Conservation (phyloP, 2,329 filamentous ascomycete species). For the Cryphonectria parasitica region DNA sequence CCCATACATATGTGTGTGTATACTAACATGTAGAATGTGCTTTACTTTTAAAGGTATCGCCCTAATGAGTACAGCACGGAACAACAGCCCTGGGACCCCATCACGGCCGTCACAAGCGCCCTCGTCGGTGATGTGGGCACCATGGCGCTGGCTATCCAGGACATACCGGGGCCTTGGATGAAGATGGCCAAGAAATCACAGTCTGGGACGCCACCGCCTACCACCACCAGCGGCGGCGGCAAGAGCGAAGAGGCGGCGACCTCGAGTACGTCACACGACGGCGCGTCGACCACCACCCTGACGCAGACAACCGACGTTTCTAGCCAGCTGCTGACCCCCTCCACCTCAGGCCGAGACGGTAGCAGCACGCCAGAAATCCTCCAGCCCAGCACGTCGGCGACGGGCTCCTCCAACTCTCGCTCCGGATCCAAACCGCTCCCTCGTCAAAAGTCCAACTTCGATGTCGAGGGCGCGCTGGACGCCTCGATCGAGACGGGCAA, state of each 20-base stretch:
- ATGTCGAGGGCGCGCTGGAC: slow-evolving; percentile 26
- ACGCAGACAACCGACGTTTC: slow-evolving; percentile 22
- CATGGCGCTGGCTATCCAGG: slow-evolving; percentile 81
- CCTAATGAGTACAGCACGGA: slow-evolving; percentile 74
- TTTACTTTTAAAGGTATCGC: slow-evolving; percentile 47
- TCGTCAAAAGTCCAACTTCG: slow-evolving; percentile 8
- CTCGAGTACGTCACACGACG: slow-evolving; percentile 12
- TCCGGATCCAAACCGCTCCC: background rate
- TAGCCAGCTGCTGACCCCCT: background rate
- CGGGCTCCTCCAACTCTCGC: background rate
- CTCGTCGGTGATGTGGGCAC: slow-evolving; percentile 81
- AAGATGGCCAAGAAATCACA: slow-evolving; percentile 38
- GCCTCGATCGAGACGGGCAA: slow-evolving; percentile 61
- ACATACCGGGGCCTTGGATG: slow-evolving; percentile 66
- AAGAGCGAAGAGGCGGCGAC: slow-evolving; percentile 19
- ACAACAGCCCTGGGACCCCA: slow-evolving; percentile 77
- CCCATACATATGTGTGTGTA: background rate
- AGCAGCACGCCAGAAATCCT: background rate
- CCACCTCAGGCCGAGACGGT: background rate
- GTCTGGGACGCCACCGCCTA: background rate
- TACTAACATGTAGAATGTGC: background rate
- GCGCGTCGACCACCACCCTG: slow-evolving; percentile 15
- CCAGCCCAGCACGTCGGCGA: background rate
- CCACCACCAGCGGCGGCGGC: background rate
- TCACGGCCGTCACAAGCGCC: slow-evolving; percentile 76